Base-by-base conservation (phyloP, 306 rosid species). In the Mimosa pudica region DNA sequence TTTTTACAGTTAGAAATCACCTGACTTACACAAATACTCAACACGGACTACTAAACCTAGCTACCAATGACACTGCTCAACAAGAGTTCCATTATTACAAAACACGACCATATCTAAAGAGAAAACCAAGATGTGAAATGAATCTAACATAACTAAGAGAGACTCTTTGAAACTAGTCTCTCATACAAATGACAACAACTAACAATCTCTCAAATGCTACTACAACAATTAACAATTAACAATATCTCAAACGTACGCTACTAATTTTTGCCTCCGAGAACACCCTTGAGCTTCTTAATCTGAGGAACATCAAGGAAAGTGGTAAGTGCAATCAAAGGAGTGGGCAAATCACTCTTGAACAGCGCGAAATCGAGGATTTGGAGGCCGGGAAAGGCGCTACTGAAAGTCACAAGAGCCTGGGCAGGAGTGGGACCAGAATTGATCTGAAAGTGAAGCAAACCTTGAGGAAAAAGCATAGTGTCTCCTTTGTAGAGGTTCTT, bases 221-320 rank as follows among this genome's bases (percentile, higher is more conserved):
- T 80, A 93, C 30, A 24, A 24, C 30, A 24, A 24, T 24, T 24
- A 24, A 24, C n/a, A n/a, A n/a, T 38, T 7, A 52, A 52, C 6
- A 52, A 12, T 62, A 41, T 62, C 68, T 42, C 42, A 7, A n/a
- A 7, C 32, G 13, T 42, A 7, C 32, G 13, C 68, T 4, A 0
- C 6, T 80, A 93, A 75, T 84, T 84, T 47, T 81, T 83, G 0
- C 98, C 97, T 41, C 97, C 98, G 78, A 94, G 91, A 85, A 88
- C 97, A 63, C 85, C 89, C 89, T 94, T 94, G 33, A 94, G 93
- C 88, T 90, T 94, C 89, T 91, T 89, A 5, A 94, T 80, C 68
- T 75, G 81, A 70, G 80, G 92, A 7, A 52, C 77, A 45, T 89
- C 92, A 42, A 92, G 87, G 81, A 94, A 94, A 44, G 97, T 88